Evolutionary conservation across 129 eudicot genomes (phyloP), one percentile per base, ranked within the genome.

Genomic region (Erigeron canadensis): DNA sequence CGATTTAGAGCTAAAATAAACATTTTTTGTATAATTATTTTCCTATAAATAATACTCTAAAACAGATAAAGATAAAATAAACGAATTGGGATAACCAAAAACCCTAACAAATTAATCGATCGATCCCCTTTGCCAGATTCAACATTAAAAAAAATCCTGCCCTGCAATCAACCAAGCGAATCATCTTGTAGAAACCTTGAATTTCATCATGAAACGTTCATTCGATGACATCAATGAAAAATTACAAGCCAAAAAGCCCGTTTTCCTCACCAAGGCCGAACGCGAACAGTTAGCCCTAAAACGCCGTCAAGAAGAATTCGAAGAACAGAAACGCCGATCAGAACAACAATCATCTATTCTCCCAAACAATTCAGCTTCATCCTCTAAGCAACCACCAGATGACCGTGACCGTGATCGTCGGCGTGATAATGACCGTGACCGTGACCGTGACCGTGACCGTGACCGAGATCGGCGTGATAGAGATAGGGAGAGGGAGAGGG

Each of bases 211-310:
- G 84, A 80, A 74, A 17, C 80, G 85, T 10, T 66, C 75, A 11
- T 12, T 40, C 9, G 85, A 81, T 42, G 81, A 81, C 70, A 10
- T 80, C 11, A 77, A 73, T 22, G 82, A 77, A 9, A 81, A 67
- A 19, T 40, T 81, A 10, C 78, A 80, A 19, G 66, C 67, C 8
- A 82, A 71, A 65, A 82, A 82, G 80, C 86, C 90, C 8, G 84
- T 82, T 5, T 82, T 85, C 60, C 77, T 85, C 62, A 56, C 78
- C 10, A 82, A 82, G 73, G 90, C 90, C 10, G 84, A 85, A 67
- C 69, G 90, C 21, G 90, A 85, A 71, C 80, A 79, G 38, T 45
- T 85, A 65, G 87, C 90, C 77, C 76, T 85, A 53, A 84, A 79
- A 58, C 81, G 84, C 55, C 86, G 90, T 37, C 82, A 85, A 41